Percentiles rank a stretch among this genome's conserved stretches.
Evolutionary conservation across 2,329 filamentous ascomycete genomes (phyloP).

Genomic region (Alternaria dauci): DNA sequence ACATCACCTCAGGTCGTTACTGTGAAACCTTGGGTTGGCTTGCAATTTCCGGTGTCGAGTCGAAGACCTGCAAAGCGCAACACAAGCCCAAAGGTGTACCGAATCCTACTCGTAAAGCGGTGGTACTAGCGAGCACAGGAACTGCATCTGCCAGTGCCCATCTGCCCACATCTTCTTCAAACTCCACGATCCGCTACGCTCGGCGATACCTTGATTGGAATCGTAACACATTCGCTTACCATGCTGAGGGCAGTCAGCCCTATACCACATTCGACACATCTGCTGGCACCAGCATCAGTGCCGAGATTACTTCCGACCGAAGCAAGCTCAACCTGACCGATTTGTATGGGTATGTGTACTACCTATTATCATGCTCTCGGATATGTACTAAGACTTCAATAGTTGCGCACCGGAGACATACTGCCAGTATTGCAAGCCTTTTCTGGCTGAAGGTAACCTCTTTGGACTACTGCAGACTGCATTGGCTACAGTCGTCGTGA

Average conservation of each 20-base stretch:
- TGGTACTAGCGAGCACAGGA: conserved; percentile 38
- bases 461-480: conserved; percentile 63
- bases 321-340: conserved; percentile 63
- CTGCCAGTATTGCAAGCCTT: conserved; percentile 65
- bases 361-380: not conserved
- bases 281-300: conserved; percentile 58
- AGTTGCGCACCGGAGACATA: conserved; percentile 66
- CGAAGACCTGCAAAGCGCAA: conserved; percentile 55
- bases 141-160: conserved; percentile 37
- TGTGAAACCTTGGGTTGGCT: conserved; percentile 75
- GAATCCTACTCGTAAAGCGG: conserved; percentile 52
- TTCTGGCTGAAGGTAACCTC: conserved; percentile 62
- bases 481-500: conserved; percentile 62
- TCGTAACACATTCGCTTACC: conserved; percentile 70
- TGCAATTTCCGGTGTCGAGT: conserved; percentile 67
- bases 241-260: conserved; percentile 62
- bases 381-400: not conserved
- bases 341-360: conserved; percentile 57
- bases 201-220: conserved; percentile 75
- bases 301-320: conserved; percentile 61
- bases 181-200: conserved; percentile 57
- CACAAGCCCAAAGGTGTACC: conserved; percentile 53
- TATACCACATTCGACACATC: conserved; percentile 58
- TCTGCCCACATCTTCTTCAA: conserved; percentile 44
- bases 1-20: conserved; percentile 58